Evolutionary conservation across 106 monocot species (phyloP).

Genomic region (Cymbidium sinense): DNA sequence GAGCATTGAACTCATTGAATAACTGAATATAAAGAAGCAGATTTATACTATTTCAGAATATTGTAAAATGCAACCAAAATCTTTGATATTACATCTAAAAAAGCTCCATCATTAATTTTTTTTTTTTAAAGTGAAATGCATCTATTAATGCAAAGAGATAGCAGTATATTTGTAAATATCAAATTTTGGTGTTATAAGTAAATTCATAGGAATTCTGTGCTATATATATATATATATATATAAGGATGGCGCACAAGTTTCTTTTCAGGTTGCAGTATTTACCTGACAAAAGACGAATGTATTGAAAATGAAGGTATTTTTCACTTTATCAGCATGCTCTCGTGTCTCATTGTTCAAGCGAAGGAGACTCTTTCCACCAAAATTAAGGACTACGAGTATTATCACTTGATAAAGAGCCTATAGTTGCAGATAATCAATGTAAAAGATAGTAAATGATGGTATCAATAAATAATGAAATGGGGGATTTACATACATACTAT

Average conservation of each 20-base stretch:
- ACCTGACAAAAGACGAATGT: slow-evolving; percentile 94
- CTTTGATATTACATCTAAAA: too few relatives aligned
- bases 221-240: too few relatives aligned
- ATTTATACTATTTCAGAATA: background rate
- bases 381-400: slow-evolving; percentile 65
- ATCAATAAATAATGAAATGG: too few relatives aligned
- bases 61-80: background rate
- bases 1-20: slow-evolving; percentile 96
- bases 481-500: background rate
- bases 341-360: slow-evolving; percentile 35
- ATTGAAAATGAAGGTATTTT: slow-evolving; percentile 87
- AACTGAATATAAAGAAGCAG: slow-evolving; percentile 30
- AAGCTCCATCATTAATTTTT: too few relatives aligned
- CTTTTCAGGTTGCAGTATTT: slow-evolving; percentile 10
- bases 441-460: background rate
- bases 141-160: too few relatives aligned
- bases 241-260: background rate
- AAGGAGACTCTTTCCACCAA: slow-evolving; percentile 59
- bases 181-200: too few relatives aligned
- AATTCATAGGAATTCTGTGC: too few relatives aligned
- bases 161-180: too few relatives aligned
- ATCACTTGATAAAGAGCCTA: slow-evolving; percentile 83
- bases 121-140: too few relatives aligned
- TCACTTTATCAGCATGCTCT: slow-evolving; percentile 55
- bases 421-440: background rate